phyloP scores from a whole-genome alignment of 352 stramenopile species.

The Pythium brachiatum region DNA sequence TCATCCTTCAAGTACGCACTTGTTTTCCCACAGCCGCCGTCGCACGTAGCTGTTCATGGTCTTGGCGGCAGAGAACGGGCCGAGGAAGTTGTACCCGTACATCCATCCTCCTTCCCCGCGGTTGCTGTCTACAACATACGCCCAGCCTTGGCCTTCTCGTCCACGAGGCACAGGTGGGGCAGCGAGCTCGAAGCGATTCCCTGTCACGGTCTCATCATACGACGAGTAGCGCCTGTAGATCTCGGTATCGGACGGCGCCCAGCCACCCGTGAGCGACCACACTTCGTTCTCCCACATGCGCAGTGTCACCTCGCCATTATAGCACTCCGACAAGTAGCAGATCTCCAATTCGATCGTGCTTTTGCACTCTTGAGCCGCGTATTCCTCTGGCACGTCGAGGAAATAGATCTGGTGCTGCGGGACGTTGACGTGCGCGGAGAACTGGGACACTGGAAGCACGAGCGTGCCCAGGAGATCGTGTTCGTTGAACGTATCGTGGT shows the following conservation, averaged over 20 bases:
- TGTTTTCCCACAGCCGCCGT: constrained; percentile 73
- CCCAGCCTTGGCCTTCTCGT: constrained; percentile 48
- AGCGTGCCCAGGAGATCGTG: constrained; percentile 65
- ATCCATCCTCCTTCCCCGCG: constrained; percentile 60
- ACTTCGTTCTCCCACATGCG: constrained; percentile 69
- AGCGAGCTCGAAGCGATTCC: constrained; percentile 40
- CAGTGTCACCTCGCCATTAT: constrained; percentile 35
- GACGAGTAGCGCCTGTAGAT: constrained; percentile 53
- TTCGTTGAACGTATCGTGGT: constrained; percentile 61
- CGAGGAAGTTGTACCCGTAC: constrained; percentile 60
- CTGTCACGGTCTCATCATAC: constrained; percentile 48
- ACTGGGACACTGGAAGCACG: constrained; percentile 50
- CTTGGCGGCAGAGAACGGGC: constrained; percentile 55
- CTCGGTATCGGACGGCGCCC: constrained; percentile 41
- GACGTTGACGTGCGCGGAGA: constrained; percentile 37
- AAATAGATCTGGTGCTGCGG: constrained; percentile 49
- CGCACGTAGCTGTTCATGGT: constrained; percentile 54
- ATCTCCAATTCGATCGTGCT: constrained; percentile 60
- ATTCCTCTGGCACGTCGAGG: constrained; percentile 44
- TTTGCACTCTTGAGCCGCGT: constrained; percentile 38
- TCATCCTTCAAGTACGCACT: constrained; percentile 26
- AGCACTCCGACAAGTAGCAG: constrained; percentile 34
- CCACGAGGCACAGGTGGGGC: constrained; percentile 37
- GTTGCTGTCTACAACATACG: constrained; percentile 39
- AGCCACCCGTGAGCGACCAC: constrained; percentile 46